Conservation (phyloP, 768 basidiomycete species). For the Tubosaeta sp. region DNA sequence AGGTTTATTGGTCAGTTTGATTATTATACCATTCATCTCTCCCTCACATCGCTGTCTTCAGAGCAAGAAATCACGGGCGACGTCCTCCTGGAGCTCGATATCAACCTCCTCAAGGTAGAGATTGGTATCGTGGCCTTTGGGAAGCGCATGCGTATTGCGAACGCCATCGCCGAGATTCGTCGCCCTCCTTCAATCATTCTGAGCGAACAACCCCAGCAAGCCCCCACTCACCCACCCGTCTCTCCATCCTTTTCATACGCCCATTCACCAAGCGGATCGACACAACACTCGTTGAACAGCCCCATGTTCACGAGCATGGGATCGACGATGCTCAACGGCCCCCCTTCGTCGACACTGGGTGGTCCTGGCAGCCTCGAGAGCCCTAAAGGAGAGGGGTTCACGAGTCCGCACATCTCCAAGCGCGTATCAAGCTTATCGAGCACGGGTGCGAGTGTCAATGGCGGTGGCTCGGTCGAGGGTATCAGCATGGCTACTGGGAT, state of each 20-base stretch:
- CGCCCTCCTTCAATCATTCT: constrained; percentile 63
- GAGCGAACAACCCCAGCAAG: constrained; percentile 40
- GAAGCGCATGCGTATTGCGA: constrained; percentile 88
- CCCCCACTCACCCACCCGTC: constrained; percentile 23
- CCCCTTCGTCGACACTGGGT: constrained; percentile 20
- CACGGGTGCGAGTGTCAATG: constrained; percentile 22
- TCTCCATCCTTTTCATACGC: constrained; percentile 31
- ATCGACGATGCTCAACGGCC: constrained; percentile 17
- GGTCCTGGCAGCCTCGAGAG: constrained; percentile 32
- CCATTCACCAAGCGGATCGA: constrained; percentile 37
- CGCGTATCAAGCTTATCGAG: constrained; percentile 29
- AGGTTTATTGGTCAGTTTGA: constrained; percentile 75
- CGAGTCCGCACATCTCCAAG: constrained; percentile 16
- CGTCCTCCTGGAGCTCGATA: constrained; percentile 90
- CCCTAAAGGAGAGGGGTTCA: constrained; percentile 18
- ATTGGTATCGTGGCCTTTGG: constrained; percentile 94
- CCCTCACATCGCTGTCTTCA: constrained; percentile 27
- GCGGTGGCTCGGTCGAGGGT: constrained; percentile 20
- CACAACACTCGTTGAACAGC: constrained; percentile 43
- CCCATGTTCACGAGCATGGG: constrained; percentile 33
- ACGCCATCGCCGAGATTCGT: constrained; percentile 86
- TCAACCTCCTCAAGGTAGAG: constrained; percentile 85
- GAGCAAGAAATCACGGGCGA: constrained; percentile 99
- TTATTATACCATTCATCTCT: background rate
- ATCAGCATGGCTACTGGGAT: constrained; percentile 14